These are phyloP conservation scores for Phaffomyces opuntiae DNA, from an alignment of 805 yeast species.

Conservation along the genomic window DNA sequence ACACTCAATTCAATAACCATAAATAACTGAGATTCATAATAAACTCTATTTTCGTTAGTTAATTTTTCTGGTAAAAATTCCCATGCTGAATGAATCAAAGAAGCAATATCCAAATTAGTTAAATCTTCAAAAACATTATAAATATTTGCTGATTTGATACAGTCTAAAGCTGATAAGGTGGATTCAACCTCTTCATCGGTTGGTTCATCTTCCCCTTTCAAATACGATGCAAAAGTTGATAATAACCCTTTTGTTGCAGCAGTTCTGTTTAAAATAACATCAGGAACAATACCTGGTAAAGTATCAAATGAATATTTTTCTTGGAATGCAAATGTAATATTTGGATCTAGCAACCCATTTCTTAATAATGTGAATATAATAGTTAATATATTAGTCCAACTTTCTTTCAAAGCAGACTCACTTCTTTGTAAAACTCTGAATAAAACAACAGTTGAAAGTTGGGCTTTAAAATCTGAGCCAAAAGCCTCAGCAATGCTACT, in stretches of 20 bases:
- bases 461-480: conserved; percentile 90
- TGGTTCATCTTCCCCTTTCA: conserved; percentile 95
- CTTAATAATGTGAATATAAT: conserved; percentile 62
- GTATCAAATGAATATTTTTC: conserved; percentile 42
- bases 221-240: conserved; percentile 85
- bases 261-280: conserved; percentile 53
- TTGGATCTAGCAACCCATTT: conserved; percentile 64
- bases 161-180: conserved; percentile 75
- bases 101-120: conserved; percentile 6
- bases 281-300: conserved; percentile 59
- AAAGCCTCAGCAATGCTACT: conserved; percentile 76
- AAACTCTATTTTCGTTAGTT: conserved; percentile 21
- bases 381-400: conserved; percentile 55
- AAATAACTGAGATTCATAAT: conserved; percentile 23
- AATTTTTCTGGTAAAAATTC: conserved; percentile 29
- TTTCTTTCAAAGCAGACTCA: conserved; percentile 34
- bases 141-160: conserved; percentile 66
- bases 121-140: conserved; percentile 47
- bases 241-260: conserved; percentile 74
- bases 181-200: conserved; percentile 87
- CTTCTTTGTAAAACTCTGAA: conserved; percentile 68
- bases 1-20: conserved; percentile 40
- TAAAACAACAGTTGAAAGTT: conserved; percentile 77
- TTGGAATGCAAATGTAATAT: conserved; percentile 59
- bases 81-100: conserved; percentile 27